Percentiles rank a stretch among this genome's conserved stretches.
phyloP scores from a whole-genome alignment of 148 eudicot species.

The Rhododendron ovatum region DNA sequence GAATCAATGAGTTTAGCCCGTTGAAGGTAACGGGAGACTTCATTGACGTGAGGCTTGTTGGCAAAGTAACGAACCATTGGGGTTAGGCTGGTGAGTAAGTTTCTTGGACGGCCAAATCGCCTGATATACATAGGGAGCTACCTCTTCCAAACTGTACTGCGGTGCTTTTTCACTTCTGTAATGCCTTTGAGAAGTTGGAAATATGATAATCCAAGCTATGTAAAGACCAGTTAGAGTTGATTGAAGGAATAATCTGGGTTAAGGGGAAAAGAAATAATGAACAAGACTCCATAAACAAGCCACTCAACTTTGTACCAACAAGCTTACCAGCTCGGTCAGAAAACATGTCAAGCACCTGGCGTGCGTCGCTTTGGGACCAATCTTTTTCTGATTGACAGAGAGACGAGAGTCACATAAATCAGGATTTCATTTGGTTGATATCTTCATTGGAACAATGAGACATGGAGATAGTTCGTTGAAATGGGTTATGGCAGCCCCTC shows the following conservation, averaged over 20 bases:
- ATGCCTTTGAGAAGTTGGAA: not conserved
- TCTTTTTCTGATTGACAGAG: not conserved
- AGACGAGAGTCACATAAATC: not conserved
- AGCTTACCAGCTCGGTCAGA: not conserved
- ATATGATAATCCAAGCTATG: not conserved
- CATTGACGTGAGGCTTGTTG: conserved; percentile 28
- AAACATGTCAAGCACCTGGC: conserved; percentile 29
- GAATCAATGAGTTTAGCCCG: conserved; percentile 83
- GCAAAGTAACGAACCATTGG: conserved; percentile 38
- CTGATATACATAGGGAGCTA: conserved; percentile 28
- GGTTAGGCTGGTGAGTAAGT: conserved; percentile 18
- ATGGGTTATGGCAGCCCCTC: not conserved
- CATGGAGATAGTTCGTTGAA: not conserved
- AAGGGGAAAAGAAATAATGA: not conserved
- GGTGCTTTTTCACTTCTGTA: conserved; percentile 1
- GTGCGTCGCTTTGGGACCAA: conserved; percentile 5
- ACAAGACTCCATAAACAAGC: not conserved
- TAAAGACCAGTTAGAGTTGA: not conserved
- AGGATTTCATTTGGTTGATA: not conserved
- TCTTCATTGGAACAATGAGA: not conserved
- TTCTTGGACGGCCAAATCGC: conserved; percentile 13
- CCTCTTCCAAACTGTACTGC: not conserved
- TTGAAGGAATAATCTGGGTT: not conserved
- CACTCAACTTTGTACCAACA: not conserved
- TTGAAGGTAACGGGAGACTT: conserved; percentile 56